Percentiles rank a stretch among this genome's conserved stretches.
These are phyloP conservation scores for Asclepias syriaca DNA, from an alignment of 257 asterid genomes.

Conservation along the genomic window DNA sequence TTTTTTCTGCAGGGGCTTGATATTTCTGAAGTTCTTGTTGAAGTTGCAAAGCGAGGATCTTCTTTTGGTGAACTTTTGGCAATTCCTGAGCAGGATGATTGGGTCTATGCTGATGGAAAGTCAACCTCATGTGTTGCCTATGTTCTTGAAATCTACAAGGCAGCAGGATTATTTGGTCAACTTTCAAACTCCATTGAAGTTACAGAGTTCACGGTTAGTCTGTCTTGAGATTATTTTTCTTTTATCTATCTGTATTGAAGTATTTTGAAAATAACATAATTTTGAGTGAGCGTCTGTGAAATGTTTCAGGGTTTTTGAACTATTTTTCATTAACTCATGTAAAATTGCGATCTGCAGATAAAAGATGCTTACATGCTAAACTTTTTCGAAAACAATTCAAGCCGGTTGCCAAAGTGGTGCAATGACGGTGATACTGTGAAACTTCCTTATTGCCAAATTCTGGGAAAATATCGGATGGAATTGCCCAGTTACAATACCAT, in stretches of 20 bases:
- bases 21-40: constrained; percentile 77
- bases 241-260: constrained; percentile 3
- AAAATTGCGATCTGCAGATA: constrained; percentile 48
- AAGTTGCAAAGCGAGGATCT: constrained; percentile 78
- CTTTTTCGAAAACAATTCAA: constrained; percentile 60
- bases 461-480: constrained; percentile 75
- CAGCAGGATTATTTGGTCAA: constrained; percentile 76
- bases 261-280: background rate
- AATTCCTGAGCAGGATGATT: constrained; percentile 78
- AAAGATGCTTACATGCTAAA: constrained; percentile 80
- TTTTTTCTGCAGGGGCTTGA: constrained; percentile 47
- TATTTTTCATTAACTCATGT: background rate
- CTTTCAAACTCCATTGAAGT: constrained; percentile 71
- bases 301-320: background rate
- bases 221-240: too few species aligned
- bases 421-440: constrained; percentile 69
- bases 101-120: constrained; percentile 83
- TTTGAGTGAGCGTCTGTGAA: background rate
- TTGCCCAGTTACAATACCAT: constrained; percentile 71
- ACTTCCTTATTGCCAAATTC: constrained; percentile 83
- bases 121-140: constrained; percentile 90
- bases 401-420: constrained; percentile 91
- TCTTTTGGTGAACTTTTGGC: constrained; percentile 79
- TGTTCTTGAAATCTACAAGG: constrained; percentile 82
- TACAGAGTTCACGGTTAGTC: constrained; percentile 94